Conservation (phyloP, 371 early-diverging fungal species). For the Apophysomyces elegans region DNA sequence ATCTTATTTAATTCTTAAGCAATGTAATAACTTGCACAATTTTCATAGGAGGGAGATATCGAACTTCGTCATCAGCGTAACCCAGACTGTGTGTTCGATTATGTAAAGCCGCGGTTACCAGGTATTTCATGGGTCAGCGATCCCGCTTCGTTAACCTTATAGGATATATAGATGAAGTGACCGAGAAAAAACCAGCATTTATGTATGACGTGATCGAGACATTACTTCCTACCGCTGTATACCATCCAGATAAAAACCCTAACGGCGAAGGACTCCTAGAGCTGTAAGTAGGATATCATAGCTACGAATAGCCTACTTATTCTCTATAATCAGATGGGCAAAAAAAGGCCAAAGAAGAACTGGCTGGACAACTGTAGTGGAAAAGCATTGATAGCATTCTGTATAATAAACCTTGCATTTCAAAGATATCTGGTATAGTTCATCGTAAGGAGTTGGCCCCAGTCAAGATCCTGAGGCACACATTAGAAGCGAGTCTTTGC, state of each 20-base stretch:
- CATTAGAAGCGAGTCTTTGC: too few species aligned
- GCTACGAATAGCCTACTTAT: slow-evolving; percentile 1
- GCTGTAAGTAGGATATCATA: slow-evolving; percentile 58
- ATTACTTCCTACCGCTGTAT: slow-evolving; percentile 78
- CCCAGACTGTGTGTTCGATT: slow-evolving; percentile 94
- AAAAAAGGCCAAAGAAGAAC: slow-evolving; percentile 43
- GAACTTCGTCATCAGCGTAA: slow-evolving; percentile 92
- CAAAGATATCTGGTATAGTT: not conserved
- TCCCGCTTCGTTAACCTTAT: not conserved
- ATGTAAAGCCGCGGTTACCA: slow-evolving; percentile 69
- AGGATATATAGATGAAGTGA: slow-evolving; percentile 52
- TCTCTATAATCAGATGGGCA: slow-evolving; percentile 46
- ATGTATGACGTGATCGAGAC: slow-evolving; percentile 90
- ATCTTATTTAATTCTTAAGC: not conserved
- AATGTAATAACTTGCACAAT: not conserved
- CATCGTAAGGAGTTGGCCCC: not conserved
- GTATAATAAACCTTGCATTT: slow-evolving; percentile 8
- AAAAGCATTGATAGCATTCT: slow-evolving; percentile 17
- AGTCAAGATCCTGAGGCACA: not conserved
- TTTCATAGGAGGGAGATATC: slow-evolving; percentile 70
- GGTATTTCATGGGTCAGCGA: slow-evolving; percentile 26
- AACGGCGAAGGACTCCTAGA: slow-evolving; percentile 71
- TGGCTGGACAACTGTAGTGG: slow-evolving; percentile 60
- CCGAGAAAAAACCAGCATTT: slow-evolving; percentile 81
- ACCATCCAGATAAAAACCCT: slow-evolving; percentile 64